These are phyloP conservation scores for Pyrenula aspistea DNA, from an alignment of 495 filamentous ascomycete species.

Conservation along the genomic window DNA sequence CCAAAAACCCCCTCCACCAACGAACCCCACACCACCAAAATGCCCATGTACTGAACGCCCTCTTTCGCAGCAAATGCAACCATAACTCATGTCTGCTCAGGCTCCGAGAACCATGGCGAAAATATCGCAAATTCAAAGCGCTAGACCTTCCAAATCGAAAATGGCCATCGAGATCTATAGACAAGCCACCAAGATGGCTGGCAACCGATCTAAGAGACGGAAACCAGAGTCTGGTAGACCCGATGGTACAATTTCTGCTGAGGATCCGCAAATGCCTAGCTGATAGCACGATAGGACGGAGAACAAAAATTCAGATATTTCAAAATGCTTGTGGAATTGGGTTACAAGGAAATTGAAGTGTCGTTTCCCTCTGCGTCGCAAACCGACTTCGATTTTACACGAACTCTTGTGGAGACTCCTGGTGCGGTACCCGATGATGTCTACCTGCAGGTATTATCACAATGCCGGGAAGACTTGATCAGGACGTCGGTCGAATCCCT, in stretches of 20 bases:
- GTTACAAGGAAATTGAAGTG: conserved; percentile 97
- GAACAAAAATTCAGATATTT: conserved; percentile 94
- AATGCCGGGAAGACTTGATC: conserved; percentile 89
- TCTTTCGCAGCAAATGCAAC: not conserved
- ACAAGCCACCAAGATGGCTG: conserved; percentile 75
- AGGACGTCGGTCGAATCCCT: conserved; percentile 80
- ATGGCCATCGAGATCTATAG: conserved; percentile 75
- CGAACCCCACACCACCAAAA: not conserved
- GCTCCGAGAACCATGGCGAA: conserved; percentile 88
- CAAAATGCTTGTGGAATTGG: conserved; percentile 82
- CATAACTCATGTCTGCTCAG: conserved; percentile 25
- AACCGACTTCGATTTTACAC: conserved; percentile 92
- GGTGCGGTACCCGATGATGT: conserved; percentile 85
- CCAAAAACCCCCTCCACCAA: too few relatives aligned
- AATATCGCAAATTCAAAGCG: conserved; percentile 74
- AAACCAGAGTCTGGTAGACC: conserved; percentile 78
- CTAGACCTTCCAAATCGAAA: conserved; percentile 72
- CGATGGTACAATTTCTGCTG: conserved; percentile 48
- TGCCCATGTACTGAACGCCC: not conserved
- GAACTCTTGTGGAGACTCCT: conserved; percentile 75
- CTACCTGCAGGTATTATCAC: conserved; percentile 88
- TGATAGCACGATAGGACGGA: conserved; percentile 46
- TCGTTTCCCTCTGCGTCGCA: conserved; percentile 91
- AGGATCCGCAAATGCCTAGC: not conserved
- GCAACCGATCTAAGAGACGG: conserved; percentile 79